Percentiles rank a stretch among this genome's conserved stretches.
These are phyloP conservation scores for Symbiodinium natans DNA, from an alignment of 73 alveolate species.

Conservation along the genomic window DNA sequence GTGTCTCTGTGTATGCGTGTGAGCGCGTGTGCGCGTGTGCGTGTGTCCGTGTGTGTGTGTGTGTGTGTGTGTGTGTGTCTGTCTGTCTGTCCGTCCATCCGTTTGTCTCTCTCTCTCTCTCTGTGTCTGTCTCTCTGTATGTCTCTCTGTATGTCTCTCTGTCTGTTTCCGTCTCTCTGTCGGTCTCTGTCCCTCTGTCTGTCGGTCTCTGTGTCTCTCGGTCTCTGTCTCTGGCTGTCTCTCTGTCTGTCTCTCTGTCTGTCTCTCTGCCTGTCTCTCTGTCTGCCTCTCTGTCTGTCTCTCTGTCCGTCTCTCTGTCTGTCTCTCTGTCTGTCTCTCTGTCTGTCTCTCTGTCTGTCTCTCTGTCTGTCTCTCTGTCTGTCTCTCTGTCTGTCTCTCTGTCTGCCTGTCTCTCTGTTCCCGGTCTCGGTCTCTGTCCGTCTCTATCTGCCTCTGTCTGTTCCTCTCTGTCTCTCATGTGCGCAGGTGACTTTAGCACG, in stretches of 20 bases:
- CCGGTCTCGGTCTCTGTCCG: too few relatives aligned
- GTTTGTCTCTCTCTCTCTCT: too few relatives aligned
- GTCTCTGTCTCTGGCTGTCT: not conserved
- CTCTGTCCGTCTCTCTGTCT: too few relatives aligned
- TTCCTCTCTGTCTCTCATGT: not conserved
- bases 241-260: slow-evolving; percentile 1
- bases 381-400: slow-evolving; percentile 1
- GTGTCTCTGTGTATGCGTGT: not conserved
- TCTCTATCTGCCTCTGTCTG: too few relatives aligned
- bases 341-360: not conserved
- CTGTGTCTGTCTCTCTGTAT: too few relatives aligned
- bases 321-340: not conserved
- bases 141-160: too few relatives aligned
- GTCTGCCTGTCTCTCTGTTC: too few relatives aligned
- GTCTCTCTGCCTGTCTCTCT: too few relatives aligned
- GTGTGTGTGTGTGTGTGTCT: not conserved
- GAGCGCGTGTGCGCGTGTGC: not conserved
- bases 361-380: not conserved
- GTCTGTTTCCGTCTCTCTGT: too few relatives aligned
- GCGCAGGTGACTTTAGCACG: slow-evolving; percentile 48
- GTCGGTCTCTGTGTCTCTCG: not conserved
- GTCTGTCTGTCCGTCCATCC: too few relatives aligned
- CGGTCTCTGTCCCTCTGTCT: not conserved
- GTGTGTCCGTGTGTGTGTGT: not conserved
- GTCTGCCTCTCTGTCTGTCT: too few relatives aligned